Conservation (phyloP, 2,329 filamentous ascomycete genomes). For the Sclerotinia borealis region DNA sequence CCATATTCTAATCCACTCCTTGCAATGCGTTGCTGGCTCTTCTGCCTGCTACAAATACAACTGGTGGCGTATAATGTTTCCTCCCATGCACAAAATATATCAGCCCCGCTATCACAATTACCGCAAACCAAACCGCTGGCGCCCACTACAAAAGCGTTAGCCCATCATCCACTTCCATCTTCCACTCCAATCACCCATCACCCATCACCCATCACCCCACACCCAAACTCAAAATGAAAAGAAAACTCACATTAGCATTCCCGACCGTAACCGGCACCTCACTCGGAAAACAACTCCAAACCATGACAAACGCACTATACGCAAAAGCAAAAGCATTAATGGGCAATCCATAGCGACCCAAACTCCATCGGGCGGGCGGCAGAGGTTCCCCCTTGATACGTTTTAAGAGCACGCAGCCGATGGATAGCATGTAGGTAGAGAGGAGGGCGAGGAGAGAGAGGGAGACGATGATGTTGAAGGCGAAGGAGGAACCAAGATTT, state of each 20-base stretch:
- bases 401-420: conserved; percentile 35
- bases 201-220: neutral
- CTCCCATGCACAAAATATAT: conserved; percentile 33
- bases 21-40: neutral
- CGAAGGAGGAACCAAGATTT: conserved; percentile 45
- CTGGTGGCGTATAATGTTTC: conserved; percentile 31
- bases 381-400: conserved; percentile 37
- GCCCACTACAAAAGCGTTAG: conserved; percentile 39
- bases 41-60: conserved; percentile 13
- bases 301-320: conserved; percentile 41
- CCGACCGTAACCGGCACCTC: conserved; percentile 32
- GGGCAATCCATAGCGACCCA: conserved; percentile 38
- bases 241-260: conserved; percentile 12
- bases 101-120: conserved; percentile 18
- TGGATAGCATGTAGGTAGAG: conserved; percentile 45
- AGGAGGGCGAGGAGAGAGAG: conserved; percentile 45
- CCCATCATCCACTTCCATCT: neutral
- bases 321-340: conserved; percentile 40
- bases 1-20: neutral
- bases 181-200: neutral
- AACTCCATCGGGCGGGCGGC: conserved; percentile 36
- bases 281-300: conserved; percentile 45
- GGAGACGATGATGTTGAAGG: conserved; percentile 49
- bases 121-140: conserved; percentile 20
- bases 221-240: neutral